Evolutionary conservation across 1,284 basidiomycete species (phyloP).

Genomic region (Puccinia triticina): DNA sequence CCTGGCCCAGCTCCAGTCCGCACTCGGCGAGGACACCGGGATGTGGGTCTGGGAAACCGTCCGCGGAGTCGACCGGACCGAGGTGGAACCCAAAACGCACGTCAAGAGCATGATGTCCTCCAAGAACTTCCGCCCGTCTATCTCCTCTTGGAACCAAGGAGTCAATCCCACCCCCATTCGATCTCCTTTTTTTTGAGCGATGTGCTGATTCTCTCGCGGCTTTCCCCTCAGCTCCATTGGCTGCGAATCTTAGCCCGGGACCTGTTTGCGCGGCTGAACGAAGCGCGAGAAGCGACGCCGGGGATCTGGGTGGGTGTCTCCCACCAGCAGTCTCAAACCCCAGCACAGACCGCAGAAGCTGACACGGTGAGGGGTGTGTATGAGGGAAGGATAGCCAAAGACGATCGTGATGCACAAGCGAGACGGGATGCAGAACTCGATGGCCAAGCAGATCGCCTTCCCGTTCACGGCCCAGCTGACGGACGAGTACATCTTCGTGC

Average conservation of each 20-base stretch:
- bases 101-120: constrained; percentile 91
- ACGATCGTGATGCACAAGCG: constrained; percentile 45
- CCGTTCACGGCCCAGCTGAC: constrained; percentile 56
- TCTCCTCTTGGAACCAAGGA: constrained; percentile 74
- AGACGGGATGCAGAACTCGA: constrained; percentile 23
- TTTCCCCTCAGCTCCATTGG: constrained; percentile 34
- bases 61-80: constrained; percentile 65
- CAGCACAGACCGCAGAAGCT: not conserved
- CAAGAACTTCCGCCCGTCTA: constrained; percentile 80
- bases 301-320: constrained; percentile 31
- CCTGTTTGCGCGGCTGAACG: constrained; percentile 38
- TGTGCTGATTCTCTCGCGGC: not conserved
- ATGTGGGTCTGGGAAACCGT: constrained; percentile 64
- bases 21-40: constrained; percentile 75
- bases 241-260: constrained; percentile 32
- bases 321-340: not conserved
- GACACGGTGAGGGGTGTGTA: not conserved
- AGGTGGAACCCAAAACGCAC: constrained; percentile 81
- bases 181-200: not conserved
- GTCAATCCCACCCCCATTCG: not conserved
- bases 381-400: constrained; percentile 37
- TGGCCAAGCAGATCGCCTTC: constrained; percentile 58
- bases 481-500: constrained; percentile 68
- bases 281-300: constrained; percentile 30
- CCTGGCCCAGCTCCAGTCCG: constrained; percentile 76